phyloP scores from a whole-genome alignment of 768 basidiomycete genomes.

The Agaricus blazei region DNA sequence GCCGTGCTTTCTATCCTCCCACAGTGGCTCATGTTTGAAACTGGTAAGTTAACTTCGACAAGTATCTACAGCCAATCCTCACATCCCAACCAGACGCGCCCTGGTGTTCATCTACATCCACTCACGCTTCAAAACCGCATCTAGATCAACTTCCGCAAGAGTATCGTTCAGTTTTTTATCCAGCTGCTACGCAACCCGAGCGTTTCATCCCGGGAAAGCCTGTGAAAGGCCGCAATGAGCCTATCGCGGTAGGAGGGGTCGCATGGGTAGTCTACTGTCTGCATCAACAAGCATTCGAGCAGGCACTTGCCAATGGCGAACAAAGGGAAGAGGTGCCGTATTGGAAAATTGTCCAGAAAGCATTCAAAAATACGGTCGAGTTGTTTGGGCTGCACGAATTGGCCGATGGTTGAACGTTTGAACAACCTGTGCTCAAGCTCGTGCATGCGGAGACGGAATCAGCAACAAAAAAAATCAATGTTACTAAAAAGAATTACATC shows the following conservation, averaged over 20 bases:
- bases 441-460: no score
- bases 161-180: conserved; percentile 46
- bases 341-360: conserved; percentile 5
- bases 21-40: conserved; percentile 66
- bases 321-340: conserved; percentile 2
- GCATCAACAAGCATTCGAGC: conserved; percentile 26
- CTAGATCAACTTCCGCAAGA: conserved; percentile 41
- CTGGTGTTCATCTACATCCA: conserved; percentile 67
- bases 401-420: not conserved
- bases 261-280: conserved; percentile 64
- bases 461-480: no score
- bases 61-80: not conserved
- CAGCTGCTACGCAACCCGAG: conserved; percentile 48
- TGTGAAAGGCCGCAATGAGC: conserved; percentile 79
- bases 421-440: no score
- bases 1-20: conserved; percentile 51
- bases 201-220: conserved; percentile 52
- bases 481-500: not conserved
- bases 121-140: conserved; percentile 54
- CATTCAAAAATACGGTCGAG: conserved; percentile 4
- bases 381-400: conserved; percentile 5
- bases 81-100: conserved; percentile 47
- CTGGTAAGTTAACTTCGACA: conserved; percentile 38
- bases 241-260: conserved; percentile 56
- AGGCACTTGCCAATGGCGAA: not conserved